These are phyloP conservation scores for Geosiphon pyriformis DNA, from an alignment of 192 early-diverging fungal genomes.

Conservation along the genomic window DNA sequence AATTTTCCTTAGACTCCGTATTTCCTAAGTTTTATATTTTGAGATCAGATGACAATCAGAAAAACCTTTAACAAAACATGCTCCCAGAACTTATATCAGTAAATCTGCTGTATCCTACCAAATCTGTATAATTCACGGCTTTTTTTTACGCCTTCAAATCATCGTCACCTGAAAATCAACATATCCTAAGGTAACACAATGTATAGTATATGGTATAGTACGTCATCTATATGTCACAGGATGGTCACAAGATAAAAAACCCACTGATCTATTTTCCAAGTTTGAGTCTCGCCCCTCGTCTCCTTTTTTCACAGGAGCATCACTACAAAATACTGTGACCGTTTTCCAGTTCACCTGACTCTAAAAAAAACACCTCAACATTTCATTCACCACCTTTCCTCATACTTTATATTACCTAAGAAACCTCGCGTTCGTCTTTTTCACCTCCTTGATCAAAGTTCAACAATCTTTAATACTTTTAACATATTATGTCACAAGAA, in stretches of 20 bases:
- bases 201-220: constrained; percentile 4
- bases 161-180: constrained; percentile 27
- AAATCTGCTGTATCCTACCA: too few species aligned
- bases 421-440: neutral
- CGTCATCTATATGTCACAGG: constrained; percentile 27
- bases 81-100: too few species aligned
- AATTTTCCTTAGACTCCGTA: too few species aligned
- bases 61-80: too few species aligned
- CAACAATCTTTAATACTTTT: neutral
- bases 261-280: neutral
- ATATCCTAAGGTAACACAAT: constrained; percentile 17
- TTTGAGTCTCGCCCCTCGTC: neutral
- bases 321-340: constrained; percentile 24
- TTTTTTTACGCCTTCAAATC: too few species aligned
- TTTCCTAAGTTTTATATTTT: too few species aligned
- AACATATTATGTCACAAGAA: neutral
- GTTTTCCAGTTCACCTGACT: constrained; percentile 25
- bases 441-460: neutral
- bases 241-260: constrained; percentile 23
- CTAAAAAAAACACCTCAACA: neutral
- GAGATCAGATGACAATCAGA: too few species aligned
- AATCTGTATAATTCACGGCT: too few species aligned
- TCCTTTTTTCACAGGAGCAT: constrained; percentile 10
- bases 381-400: neutral
- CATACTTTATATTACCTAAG: neutral